These are phyloP conservation scores for Aquilaria yunnanensis DNA, from an alignment of 345 rosid genomes.

Conservation along the genomic window DNA sequence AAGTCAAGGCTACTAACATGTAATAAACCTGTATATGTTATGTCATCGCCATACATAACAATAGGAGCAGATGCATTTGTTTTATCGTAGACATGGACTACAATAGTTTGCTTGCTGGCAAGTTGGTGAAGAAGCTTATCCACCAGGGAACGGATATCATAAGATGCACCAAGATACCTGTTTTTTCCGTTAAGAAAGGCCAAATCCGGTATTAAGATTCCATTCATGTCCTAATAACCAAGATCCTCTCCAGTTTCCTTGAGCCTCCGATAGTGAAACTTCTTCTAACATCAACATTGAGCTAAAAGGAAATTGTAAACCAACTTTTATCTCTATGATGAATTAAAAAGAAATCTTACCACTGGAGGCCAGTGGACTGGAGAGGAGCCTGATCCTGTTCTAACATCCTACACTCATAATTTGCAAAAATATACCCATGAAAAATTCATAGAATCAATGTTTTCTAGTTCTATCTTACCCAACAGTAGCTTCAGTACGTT, in stretches of 20 bases:
- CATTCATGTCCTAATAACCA: no score
- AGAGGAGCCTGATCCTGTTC: no score
- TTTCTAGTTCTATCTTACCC: slow-evolving; percentile 39
- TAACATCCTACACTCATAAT: neutral
- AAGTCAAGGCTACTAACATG: slow-evolving; percentile 68
- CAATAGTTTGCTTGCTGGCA: slow-evolving; percentile 83
- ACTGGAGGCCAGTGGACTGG: no score
- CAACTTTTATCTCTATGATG: no score
- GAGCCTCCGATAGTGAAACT: neutral
- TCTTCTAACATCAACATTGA: no score
- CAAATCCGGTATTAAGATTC: slow-evolving; percentile 1
- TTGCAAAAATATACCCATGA: neutral
- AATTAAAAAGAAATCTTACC: no score
- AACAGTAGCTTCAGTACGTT: slow-evolving; percentile 64
- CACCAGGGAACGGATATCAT: slow-evolving; percentile 93
- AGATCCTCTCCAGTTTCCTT: no score
- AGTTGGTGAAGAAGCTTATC: slow-evolving; percentile 95
- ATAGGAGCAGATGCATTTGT: slow-evolving; percentile 61
- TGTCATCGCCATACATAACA: slow-evolving; percentile 78
- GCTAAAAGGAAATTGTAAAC: no score
- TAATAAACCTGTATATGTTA: slow-evolving; percentile 53
- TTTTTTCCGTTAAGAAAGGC: slow-evolving; percentile 5
- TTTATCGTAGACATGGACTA: slow-evolving; percentile 86
- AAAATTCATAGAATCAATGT: neutral
- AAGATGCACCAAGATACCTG: slow-evolving; percentile 95